Evolutionary conservation across 495 filamentous ascomycete species (phyloP), one percentile per base, ranked within the genome.

Genomic region (Hypoxylon rickii): DNA sequence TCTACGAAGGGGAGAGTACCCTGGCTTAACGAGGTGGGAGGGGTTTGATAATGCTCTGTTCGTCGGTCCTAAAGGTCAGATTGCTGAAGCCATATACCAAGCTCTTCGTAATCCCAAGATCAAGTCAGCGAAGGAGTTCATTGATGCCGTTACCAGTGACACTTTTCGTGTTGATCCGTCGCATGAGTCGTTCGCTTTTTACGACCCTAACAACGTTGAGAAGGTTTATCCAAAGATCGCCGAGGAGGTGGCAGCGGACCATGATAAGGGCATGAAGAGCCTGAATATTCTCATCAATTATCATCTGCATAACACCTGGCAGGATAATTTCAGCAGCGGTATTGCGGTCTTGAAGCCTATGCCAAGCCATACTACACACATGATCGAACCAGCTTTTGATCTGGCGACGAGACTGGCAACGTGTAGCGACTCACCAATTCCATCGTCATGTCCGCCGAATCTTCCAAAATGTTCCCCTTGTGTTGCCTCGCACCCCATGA

Each of bases 371-470:
- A 89, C 89, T 8, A 86, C 88, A 2, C 78, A 85, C 21, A 72
- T 96, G 37, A 80, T 89, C 29, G 74, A 83, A 15, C 86, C 88
- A 7, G 89, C 89, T 0, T 70, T 85, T 31, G 71, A 84, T 16
- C 75, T 97, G 12, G 92, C 92, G 1, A 73, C 80, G 20, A 81
- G 86, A 18, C 84, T 98, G 3, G 80, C 83, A 6, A 72, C 81
- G 56, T 98, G 94, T 67, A 80, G 89, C 0, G 71, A 80, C 7
- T 83, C 83, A 0, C 89, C 91, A 0, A 73, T 88, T 3, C 86
- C 88, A 1, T 55, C 77, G 0, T 89, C 89, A n/a, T 98, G 94
- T 65, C 94, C 94, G 2, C 91, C 91, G 0, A 97, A 97, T 68
- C 58, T 72, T 0, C 83, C 73, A 1, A 78, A 81, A 20, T 98